Conservation (phyloP, 202 grass and related monocot species). For the Dendrocalamus latiflorus region DNA sequence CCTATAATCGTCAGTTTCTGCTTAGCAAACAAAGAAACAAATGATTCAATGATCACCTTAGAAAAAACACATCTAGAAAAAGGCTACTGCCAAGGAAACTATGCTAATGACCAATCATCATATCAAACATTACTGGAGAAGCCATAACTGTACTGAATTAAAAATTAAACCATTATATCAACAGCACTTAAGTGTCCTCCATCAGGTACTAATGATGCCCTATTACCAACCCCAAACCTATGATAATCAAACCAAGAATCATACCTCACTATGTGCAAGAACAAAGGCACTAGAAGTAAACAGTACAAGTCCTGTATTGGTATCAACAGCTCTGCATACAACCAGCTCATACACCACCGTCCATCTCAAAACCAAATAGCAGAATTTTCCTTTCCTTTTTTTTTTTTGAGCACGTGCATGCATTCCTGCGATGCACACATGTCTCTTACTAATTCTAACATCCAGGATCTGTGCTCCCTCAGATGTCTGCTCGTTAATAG, state of each 20-base stretch:
- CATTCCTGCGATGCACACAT: not conserved
- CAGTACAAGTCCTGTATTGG: not conserved
- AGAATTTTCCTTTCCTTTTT: not conserved
- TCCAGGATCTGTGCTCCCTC: not conserved
- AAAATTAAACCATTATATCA: not conserved
- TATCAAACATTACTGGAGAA: not conserved
- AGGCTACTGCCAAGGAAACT: slow-evolving; percentile 12
- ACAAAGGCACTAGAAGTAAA: not conserved
- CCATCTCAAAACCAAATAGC: not conserved
- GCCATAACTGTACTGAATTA: not conserved
- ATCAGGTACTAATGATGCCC: not conserved
- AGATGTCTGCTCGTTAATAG: not conserved
- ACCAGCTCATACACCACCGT: not conserved
- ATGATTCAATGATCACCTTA: slow-evolving; percentile 41
- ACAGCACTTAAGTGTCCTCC: not conserved
- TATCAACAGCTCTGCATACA: slow-evolving; percentile 6
- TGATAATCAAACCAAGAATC: not conserved
- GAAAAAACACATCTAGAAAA: slow-evolving; percentile 19
- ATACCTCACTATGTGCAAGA: not conserved
- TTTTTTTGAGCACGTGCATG: not conserved
- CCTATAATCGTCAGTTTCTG: slow-evolving; percentile 57
- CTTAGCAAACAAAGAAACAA: slow-evolving; percentile 59
- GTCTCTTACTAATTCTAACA: not conserved
- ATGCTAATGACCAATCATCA: not conserved
- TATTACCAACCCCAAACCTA: slow-evolving; percentile 16